Percentiles rank a stretch among this genome's conserved stretches.
These are phyloP conservation scores for Lasiodiplodia citricola DNA, from an alignment of 2,329 filamentous ascomycete genomes.

Conservation along the genomic window DNA sequence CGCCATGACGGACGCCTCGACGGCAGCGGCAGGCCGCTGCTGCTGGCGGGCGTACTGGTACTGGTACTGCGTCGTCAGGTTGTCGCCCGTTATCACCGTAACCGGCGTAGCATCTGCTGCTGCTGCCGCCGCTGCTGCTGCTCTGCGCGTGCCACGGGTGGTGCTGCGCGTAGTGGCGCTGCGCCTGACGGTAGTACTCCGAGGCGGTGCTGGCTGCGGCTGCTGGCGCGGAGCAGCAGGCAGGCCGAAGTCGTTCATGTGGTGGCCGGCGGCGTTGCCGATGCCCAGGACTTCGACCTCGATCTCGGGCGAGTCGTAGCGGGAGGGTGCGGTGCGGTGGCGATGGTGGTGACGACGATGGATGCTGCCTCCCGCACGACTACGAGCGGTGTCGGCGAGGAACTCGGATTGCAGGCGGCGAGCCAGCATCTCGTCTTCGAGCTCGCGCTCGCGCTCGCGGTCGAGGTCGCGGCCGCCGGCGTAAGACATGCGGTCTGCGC, in stretches of 20 bases:
- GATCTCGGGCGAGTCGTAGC: constrained; percentile 13
- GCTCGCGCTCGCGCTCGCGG: constrained; percentile 42
- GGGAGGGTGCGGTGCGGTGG: neutral
- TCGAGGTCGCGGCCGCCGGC: constrained; percentile 37
- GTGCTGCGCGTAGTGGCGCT: constrained; percentile 34
- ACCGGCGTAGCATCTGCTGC: neutral
- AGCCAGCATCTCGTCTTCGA: constrained; percentile 57
- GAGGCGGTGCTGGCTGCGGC: constrained; percentile 33
- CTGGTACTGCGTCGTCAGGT: neutral
- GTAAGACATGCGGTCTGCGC: constrained; percentile 36
- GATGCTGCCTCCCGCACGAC: constrained; percentile 38
- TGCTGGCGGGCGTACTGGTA: neutral
- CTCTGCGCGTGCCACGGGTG: constrained; percentile 20
- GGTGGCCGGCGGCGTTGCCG: constrained; percentile 61
- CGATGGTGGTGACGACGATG: constrained; percentile 15
- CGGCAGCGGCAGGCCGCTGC: neutral
- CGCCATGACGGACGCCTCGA: constrained; percentile 43
- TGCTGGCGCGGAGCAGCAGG: constrained; percentile 29
- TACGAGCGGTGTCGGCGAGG: constrained; percentile 32
- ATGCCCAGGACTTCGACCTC: constrained; percentile 55
- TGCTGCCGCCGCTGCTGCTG: neutral
- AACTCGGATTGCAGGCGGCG: constrained; percentile 57
- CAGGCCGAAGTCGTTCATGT: constrained; percentile 60
- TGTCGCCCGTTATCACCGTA: neutral
- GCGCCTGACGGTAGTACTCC: neutral